Evolutionary conservation across 306 rosid species (phyloP).

Genomic region (Notholithocarpus densiflorus): DNA sequence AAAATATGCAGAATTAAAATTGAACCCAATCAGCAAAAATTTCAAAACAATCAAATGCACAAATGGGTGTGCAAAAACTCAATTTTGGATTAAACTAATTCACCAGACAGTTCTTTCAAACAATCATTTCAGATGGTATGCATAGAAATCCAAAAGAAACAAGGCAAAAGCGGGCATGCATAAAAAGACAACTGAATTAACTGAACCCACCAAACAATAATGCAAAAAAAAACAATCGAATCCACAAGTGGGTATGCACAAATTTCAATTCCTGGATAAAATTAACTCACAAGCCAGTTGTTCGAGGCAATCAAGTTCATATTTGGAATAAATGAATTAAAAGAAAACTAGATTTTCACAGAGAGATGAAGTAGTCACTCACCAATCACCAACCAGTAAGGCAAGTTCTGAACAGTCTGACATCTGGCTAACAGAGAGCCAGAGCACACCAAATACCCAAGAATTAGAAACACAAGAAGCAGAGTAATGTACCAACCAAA

Average conservation of each 20-base stretch:
- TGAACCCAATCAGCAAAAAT: neutral
- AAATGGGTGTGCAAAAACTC: neutral
- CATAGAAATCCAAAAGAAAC: neutral
- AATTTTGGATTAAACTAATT: neutral
- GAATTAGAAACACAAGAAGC: conserved; percentile 27
- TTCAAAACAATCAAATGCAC: neutral
- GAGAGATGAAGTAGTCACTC: conserved; percentile 3
- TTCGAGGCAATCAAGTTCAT: neutral
- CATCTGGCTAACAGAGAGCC: conserved; percentile 54
- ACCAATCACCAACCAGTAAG: conserved; percentile 39
- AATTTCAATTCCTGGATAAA: neutral
- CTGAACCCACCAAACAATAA: neutral
- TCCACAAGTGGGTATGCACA: neutral
- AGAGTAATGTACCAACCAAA: conserved; percentile 52
- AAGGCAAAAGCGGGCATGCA: neutral
- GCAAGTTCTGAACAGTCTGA: conserved; percentile 34
- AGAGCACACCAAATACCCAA: conserved; percentile 63
- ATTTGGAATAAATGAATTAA: neutral
- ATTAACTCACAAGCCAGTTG: neutral
- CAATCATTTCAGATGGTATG: neutral
- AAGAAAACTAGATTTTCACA: neutral
- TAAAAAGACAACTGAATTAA: neutral
- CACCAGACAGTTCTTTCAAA: neutral
- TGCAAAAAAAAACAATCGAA: neutral
- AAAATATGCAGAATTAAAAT: neutral